A percentile compares a stretch with the other conserved stretches of the same genome.
Evolutionary conservation across 1,284 basidiomycete genomes (phyloP).

Genomic region (Meira miltonrushii): DNA sequence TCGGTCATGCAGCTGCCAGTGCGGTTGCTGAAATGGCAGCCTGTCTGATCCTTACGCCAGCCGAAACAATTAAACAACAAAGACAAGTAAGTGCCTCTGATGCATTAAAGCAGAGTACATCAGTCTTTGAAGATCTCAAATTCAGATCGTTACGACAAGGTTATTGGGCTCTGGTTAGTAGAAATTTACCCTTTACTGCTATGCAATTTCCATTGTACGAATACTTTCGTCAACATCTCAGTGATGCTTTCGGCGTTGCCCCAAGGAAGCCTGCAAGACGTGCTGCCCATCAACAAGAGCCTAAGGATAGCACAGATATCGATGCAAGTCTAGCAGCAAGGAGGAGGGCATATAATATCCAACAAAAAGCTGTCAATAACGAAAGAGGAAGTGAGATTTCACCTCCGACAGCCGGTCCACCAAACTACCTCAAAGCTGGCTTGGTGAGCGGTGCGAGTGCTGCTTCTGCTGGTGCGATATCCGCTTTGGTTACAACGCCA

Average conservation of each 20-base stretch:
- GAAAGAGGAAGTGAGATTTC: neutral
- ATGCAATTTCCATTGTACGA: slow-evolving; percentile 47
- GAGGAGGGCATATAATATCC: slow-evolving; percentile 4
- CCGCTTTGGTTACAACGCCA: slow-evolving; percentile 86
- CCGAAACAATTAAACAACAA: slow-evolving; percentile 44
- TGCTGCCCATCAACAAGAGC: slow-evolving; percentile 4
- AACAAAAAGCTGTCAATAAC: neutral
- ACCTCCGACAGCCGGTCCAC: slow-evolving; percentile 5
- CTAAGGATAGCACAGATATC: neutral
- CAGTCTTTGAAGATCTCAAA: neutral
- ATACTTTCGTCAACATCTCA: slow-evolving; percentile 22
- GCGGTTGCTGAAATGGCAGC: slow-evolving; percentile 39
- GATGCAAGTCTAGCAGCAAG: neutral
- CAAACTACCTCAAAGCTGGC: slow-evolving; percentile 27
- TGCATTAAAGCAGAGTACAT: neutral
- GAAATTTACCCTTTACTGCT: slow-evolving; percentile 45
- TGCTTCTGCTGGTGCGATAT: slow-evolving; percentile 69
- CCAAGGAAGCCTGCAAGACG: neutral
- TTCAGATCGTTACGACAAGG: slow-evolving; percentile 6
- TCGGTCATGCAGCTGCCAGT: slow-evolving; percentile 29
- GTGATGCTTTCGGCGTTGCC: neutral
- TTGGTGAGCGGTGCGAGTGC: slow-evolving; percentile 32
- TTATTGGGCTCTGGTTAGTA: slow-evolving; percentile 36
- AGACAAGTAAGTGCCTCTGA: slow-evolving; percentile 26
- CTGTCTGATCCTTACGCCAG: slow-evolving; percentile 37